Percentiles rank a stretch among this genome's conserved stretches.
phyloP scores from a whole-genome alignment of 1,284 basidiomycete species.

The Phylloboletellus chloephorus region DNA sequence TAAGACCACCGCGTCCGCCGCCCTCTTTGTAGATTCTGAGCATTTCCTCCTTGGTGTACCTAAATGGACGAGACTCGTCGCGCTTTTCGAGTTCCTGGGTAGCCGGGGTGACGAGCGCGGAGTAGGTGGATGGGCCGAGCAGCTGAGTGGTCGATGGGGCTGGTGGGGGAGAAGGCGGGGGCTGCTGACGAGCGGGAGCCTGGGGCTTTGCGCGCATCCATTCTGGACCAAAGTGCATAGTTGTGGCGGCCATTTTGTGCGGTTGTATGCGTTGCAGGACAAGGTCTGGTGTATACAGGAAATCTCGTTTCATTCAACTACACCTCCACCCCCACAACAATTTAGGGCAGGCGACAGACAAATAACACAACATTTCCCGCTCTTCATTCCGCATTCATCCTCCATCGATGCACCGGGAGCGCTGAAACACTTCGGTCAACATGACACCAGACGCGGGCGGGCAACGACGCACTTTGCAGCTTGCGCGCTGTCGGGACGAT shows the following conservation, averaged over 20 bases:
- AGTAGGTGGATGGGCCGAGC: slow-evolving; percentile 67
- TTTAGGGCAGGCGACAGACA: slow-evolving; percentile 31
- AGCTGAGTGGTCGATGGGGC: slow-evolving; percentile 34
- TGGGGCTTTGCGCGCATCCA: slow-evolving; percentile 82
- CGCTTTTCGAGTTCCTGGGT: slow-evolving; percentile 47
- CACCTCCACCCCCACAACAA: slow-evolving; percentile 6
- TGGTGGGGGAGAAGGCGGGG: slow-evolving; percentile 55
- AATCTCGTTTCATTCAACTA: slow-evolving; percentile 20
- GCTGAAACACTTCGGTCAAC: slow-evolving; percentile 25
- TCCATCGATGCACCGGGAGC: slow-evolving; percentile 35
- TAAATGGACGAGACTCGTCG: slow-evolving; percentile 71
- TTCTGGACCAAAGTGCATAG: slow-evolving; percentile 83
- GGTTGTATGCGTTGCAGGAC: slow-evolving; percentile 12
- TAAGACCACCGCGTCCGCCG: slow-evolving; percentile 65
- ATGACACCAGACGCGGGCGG: slow-evolving; percentile 1
- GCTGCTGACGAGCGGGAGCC: slow-evolving; percentile 46
- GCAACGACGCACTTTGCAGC: slow-evolving; percentile 70
- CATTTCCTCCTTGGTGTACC: slow-evolving; percentile 83
- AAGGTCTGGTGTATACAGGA: slow-evolving; percentile 13
- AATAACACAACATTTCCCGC: slow-evolving; percentile 1
- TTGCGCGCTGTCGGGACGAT: slow-evolving; percentile 82
- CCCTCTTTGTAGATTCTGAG: slow-evolving; percentile 80
- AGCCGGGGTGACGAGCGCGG: slow-evolving; percentile 65
- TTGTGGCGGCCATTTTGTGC: slow-evolving; percentile 60
- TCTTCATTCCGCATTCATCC: slow-evolving; percentile 24